Percentiles rank a stretch among this genome's conserved stretches.
Conservation (phyloP, 768 basidiomycete species). For the Phanerochaete sordida region DNA sequence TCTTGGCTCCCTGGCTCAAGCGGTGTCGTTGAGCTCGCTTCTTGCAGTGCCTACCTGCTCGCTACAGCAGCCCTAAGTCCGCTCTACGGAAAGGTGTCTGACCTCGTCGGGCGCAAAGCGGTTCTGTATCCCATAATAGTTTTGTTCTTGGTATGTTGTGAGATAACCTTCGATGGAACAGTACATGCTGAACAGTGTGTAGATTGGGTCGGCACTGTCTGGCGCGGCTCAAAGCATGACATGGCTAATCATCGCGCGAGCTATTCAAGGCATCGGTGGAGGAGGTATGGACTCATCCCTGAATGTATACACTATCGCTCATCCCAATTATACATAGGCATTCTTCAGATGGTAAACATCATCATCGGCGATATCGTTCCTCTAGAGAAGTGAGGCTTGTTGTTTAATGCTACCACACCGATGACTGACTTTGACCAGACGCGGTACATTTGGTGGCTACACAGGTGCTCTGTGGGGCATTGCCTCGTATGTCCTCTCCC, state of each 20-base stretch:
- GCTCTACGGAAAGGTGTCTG: slow-evolving; percentile 29
- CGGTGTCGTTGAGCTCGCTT: not conserved
- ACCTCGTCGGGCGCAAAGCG: slow-evolving; percentile 33
- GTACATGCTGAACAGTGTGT: not conserved
- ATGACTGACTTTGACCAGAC: slow-evolving; percentile 15
- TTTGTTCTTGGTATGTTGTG: slow-evolving; percentile 30
- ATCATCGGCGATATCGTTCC: slow-evolving; percentile 37
- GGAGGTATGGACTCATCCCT: too few species aligned
- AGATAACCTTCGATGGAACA: not conserved
- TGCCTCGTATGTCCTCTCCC: not conserved
- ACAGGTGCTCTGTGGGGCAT: slow-evolving; percentile 39
- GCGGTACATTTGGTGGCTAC: slow-evolving; percentile 36
- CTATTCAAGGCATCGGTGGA: slow-evolving; percentile 41
- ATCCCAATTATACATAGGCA: slow-evolving; percentile 2
- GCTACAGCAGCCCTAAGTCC: slow-evolving; percentile 22
- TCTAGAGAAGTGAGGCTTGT: slow-evolving; percentile 26
- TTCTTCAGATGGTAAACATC: slow-evolving; percentile 33
- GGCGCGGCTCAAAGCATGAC: slow-evolving; percentile 41
- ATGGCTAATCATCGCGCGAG: slow-evolving; percentile 38
- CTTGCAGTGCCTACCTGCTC: slow-evolving; percentile 26
- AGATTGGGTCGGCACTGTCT: slow-evolving; percentile 37
- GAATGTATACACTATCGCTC: not conserved
- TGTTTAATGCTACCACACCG: not conserved
- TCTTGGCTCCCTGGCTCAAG: too few species aligned
- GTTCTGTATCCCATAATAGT: slow-evolving; percentile 32